These are phyloP conservation scores for Deuterostichococcus epilithicus DNA, from an alignment of 139 green algal genomes.

Conservation along the genomic window DNA sequence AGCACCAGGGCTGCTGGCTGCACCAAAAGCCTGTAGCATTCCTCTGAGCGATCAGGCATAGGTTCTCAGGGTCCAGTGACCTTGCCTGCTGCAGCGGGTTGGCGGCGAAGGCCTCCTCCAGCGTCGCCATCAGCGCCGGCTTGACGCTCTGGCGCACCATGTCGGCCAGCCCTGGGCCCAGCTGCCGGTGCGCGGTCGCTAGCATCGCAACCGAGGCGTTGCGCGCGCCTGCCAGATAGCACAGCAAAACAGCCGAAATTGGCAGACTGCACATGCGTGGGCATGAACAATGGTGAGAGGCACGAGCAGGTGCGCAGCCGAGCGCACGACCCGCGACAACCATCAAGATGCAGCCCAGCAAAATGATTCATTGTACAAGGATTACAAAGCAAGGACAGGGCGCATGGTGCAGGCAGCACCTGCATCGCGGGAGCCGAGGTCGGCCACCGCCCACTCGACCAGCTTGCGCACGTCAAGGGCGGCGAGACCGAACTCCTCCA, in stretches of 20 bases:
- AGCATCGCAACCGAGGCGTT: slow-evolving; percentile 71
- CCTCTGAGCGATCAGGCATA: too few species aligned
- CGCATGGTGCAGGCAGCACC: slow-evolving; percentile 43
- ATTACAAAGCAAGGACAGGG: too few species aligned
- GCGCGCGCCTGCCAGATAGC: slow-evolving; percentile 27
- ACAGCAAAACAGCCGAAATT: too few species aligned
- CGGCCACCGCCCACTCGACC: slow-evolving; percentile 70
- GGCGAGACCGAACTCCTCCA: slow-evolving; percentile 83
- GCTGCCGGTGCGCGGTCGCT: slow-evolving; percentile 46
- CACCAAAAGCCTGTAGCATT: too few species aligned
- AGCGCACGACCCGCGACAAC: too few species aligned
- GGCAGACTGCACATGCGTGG: too few species aligned
- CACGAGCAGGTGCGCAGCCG: too few species aligned
- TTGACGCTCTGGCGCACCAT: slow-evolving; percentile 79
- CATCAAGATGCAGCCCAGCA: too few species aligned
- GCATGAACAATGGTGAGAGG: too few species aligned
- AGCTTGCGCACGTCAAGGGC: slow-evolving; percentile 61
- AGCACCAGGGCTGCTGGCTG: background rate
- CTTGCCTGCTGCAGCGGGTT: slow-evolving; percentile 57
- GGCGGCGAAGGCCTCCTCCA: slow-evolving; percentile 84
- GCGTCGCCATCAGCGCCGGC: slow-evolving; percentile 81
- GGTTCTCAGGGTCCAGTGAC: too few species aligned
- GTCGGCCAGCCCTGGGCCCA: slow-evolving; percentile 43
- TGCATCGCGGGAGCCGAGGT: slow-evolving; percentile 77
- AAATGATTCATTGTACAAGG: too few species aligned